Evolutionary conservation across 306 rosid genomes (phyloP), one percentile per base, ranked within the genome.

Genomic region (Arachis hypogaea): DNA sequence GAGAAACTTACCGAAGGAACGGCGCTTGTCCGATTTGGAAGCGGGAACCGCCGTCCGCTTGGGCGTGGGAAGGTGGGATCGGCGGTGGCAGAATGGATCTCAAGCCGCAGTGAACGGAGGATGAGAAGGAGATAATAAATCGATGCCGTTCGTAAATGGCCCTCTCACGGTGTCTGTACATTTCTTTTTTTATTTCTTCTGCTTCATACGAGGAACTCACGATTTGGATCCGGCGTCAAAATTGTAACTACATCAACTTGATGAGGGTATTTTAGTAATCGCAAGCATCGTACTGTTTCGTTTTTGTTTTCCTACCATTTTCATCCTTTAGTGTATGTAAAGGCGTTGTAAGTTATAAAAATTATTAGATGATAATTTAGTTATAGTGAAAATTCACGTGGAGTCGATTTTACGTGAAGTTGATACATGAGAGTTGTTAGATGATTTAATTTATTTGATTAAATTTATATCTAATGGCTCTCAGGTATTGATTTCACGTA

Each of bases 41-140:
- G 80, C 59, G 61, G 58, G 56, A 73, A 67, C 57, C 43, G 55
- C 72, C 38, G 38, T 33, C 38, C 38, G 38, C 38, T 33, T 33
- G 38, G 38, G 38, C 50, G 30, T 33, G 44, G 45, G 50, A 59
- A n/a, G 10, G 44, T 77, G 89, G 78, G 85, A 90, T 84, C 89
- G 71, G 59, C 68, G 85, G 73, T 66, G 83, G 29, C 7, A 10
- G 74, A 74, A 59, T 59, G 83, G 89, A 85, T 82, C 86, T 79
- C 76, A 73, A 71, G 46, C 71, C 60, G 73, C 73, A 75, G 40
- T 12, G 49, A 36, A 66, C 66, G 58, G 14, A 14, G n/a, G 14
- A 12, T 4, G 52, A 49, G 58, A 77, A 61, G 42, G 74, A 70
- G 75, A 51, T 49, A 45, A 57, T 12, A 62, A 75, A 78, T 68